Evolutionary conservation across 129 eudicot species (phyloP), one percentile per base, ranked within the genome.

Genomic region (Ambrosia trifida): DNA sequence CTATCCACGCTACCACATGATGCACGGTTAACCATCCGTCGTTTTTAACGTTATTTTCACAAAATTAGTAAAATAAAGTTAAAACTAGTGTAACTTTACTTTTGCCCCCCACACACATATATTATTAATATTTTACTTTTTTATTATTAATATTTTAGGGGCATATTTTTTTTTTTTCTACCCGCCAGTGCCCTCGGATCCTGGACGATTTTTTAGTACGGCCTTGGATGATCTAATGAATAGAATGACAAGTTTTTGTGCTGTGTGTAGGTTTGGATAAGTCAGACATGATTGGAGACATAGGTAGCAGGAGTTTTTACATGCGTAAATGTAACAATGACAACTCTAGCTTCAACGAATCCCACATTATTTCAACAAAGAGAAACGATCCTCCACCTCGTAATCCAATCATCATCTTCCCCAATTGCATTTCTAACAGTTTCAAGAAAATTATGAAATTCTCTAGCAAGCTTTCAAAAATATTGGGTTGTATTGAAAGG

Each of bases 281-380:
- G 52, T 79, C 89, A 1, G 83, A 79, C 24, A 45, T 61, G 74
- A 89, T 92, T 7, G 98, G 96, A 36, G 91, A 88, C 72, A 67
- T 79, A n/a, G 98, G 98, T 10, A 72, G 91, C 74, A 85, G 98
- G 73, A 89, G 88, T 69, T 92, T 89, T 60, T 92, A 89, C 76
- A 89, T 92, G 79, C 89, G 96, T 49, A 88, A 77, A 78, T 17
- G 80, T 30, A 66, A 18, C 13, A 60, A 61, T 13, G 56, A 63
- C 64, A 56, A 53, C 38, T 38, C 56, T 2, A 40, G 11, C 10
- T 7, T 59, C 33, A 24, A 5, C 0, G 35, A 14, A 68, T 56
- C 65, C 0, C 72, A 33, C n/a, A 70, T 9, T 12, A 63, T 67
- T 46, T 53, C 63, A 12, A 69, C 68, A 36, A 66, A 12, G 24